Percentiles rank a stretch among this genome's conserved stretches.
phyloP scores from a whole-genome alignment of 2,329 filamentous ascomycete species.

The Penicillium sp. region DNA sequence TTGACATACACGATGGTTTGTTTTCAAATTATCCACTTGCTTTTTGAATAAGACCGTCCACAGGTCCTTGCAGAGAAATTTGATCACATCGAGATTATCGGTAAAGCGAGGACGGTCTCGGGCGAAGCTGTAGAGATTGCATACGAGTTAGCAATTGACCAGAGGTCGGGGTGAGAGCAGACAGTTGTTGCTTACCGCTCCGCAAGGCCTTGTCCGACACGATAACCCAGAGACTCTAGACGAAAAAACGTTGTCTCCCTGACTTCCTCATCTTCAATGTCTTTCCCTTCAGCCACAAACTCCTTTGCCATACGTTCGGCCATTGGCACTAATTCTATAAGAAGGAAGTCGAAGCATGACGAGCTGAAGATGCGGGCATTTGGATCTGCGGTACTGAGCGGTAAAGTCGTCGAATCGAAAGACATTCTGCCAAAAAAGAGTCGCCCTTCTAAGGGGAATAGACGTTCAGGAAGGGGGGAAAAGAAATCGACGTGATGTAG shows the following conservation, averaged over 20 bases:
- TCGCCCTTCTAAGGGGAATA: no score
- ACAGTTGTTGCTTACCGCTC: slow-evolving; percentile 62
- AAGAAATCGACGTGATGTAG: no score
- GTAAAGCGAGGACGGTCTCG: slow-evolving; percentile 78
- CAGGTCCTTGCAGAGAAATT: slow-evolving; percentile 97
- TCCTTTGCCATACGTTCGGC: slow-evolving; percentile 80
- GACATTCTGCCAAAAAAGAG: slow-evolving; percentile 54
- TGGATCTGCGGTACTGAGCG: slow-evolving; percentile 69
- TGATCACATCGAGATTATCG: slow-evolving; percentile 92
- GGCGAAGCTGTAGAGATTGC: slow-evolving; percentile 33
- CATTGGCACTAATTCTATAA: slow-evolving; percentile 95
- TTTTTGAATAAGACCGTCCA: slow-evolving; percentile 94
- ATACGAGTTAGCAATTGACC: background rate
- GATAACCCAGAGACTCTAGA: slow-evolving; percentile 79
- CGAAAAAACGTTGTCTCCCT: slow-evolving; percentile 80
- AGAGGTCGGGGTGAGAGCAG: background rate
- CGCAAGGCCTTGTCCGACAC: slow-evolving; percentile 86
- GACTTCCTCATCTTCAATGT: slow-evolving; percentile 62
- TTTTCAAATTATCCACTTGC: slow-evolving; percentile 98
- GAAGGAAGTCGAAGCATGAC: slow-evolving; percentile 86
- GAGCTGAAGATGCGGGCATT: slow-evolving; percentile 71
- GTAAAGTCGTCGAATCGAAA: slow-evolving; percentile 66
- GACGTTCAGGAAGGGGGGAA: no score
- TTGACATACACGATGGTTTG: slow-evolving; percentile 74
- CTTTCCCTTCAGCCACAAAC: slow-evolving; percentile 41